Base-by-base conservation (phyloP, 2,329 filamentous ascomycete genomes). In the Penicillium digitatum region DNA sequence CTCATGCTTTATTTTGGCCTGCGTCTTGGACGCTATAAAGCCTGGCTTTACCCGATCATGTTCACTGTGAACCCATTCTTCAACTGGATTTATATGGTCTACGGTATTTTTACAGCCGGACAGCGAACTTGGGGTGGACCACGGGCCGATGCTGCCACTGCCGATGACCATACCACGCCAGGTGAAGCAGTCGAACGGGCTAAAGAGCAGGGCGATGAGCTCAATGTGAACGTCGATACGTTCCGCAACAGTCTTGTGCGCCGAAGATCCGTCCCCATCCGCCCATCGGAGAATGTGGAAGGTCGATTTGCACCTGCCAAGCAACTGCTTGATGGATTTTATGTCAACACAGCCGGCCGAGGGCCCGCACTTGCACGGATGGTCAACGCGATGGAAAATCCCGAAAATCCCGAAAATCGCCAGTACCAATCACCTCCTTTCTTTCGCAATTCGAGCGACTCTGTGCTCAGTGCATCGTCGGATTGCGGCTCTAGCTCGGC, bases 11-110 rank as follows among this genome's bases (percentile, higher is more conserved):
- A 96, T 77, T 96, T 97, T 72, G 93, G 90, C 24, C 82, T 87
- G 52, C 91, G 90, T 74, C 82, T 97, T 46, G 86, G 87, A 57
- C 84, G 94, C 11, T 96, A 87, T 78, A 97, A 99, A 79, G 88
- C 95, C 59, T 93, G 90, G 87, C 79, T 97, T 6, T 97, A 97
- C 70, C 93, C 93, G 0, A 66, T 97, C 59, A 96, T 97, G 91
- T 97, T 96, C 70, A 76, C 96, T 44, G 73, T 96, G 60, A 97
- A 96, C 69, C 93, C 94, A 0, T 95, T 97, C 69, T 92, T 96
- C 81, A 97, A 97, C 74, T 97, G 93, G 93, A 83, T 90, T 55
- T 97, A 97, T 77, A 96, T 96, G 88, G 88, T 96, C 2, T 96
- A 96, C 72, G 92, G 91, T 42, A 95, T 96, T 64, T 94, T 95